Conservation (phyloP, 129 eudicot species). For the Saussurea involucrata region DNA sequence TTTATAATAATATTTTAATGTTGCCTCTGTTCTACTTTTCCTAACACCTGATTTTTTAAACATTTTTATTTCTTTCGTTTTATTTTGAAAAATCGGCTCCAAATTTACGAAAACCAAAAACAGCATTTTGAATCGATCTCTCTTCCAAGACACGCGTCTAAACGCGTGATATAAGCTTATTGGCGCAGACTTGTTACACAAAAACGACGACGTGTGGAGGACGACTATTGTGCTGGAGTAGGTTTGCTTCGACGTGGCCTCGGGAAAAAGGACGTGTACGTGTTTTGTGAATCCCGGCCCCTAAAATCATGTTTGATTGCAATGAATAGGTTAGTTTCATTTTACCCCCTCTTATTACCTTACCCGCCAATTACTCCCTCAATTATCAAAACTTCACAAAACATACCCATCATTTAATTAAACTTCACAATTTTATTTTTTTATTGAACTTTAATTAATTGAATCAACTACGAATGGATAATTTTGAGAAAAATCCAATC, state of each 20-base stretch:
- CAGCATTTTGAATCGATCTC: neutral
- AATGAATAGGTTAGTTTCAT: neutral
- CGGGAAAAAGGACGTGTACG: neutral
- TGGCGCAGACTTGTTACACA: neutral
- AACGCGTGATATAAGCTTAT: neutral
- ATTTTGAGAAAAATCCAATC: no score
- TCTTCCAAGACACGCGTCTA: neutral
- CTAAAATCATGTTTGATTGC: neutral
- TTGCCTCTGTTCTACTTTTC: no score
- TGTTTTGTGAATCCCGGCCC: neutral
- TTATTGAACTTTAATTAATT: neutral
- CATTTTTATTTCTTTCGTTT: no score
- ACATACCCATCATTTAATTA: neutral
- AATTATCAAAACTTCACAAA: neutral
- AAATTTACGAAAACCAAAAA: no score
- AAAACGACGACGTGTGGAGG: neutral
- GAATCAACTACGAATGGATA: no score
- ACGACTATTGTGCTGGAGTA: neutral
- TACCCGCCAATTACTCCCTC: neutral
- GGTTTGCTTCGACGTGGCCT: neutral
- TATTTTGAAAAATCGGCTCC: no score
- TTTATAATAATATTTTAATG: no score
- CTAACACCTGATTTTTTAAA: no score
- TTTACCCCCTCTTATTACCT: neutral
- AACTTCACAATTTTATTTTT: neutral